phyloP scores from a whole-genome alignment of 805 yeast genomes.

The Kluyveromyces nonfermentans region DNA sequence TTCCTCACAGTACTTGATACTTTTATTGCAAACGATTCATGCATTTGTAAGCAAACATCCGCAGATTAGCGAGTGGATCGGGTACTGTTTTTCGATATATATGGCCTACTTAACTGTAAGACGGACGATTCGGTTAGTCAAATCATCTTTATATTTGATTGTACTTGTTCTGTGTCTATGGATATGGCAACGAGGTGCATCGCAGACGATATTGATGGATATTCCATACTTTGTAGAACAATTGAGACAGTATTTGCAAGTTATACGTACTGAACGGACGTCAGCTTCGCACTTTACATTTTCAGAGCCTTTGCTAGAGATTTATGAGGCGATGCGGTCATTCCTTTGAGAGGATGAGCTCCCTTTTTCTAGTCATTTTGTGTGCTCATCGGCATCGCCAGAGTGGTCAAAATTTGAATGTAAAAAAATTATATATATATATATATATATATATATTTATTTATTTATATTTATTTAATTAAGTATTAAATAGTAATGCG shows the following conservation, averaged over 20 bases:
- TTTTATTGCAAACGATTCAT: not conserved
- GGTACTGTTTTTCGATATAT: slow-evolving; percentile 1
- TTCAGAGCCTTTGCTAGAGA: not conserved
- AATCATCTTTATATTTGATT: slow-evolving; percentile 1
- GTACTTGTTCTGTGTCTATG: not conserved
- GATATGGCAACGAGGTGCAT: slow-evolving; percentile 3
- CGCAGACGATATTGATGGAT: slow-evolving; percentile 1
- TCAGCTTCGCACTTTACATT: not conserved
- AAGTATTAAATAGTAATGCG: too few species aligned
- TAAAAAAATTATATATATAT: too few species aligned
- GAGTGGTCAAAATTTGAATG: too few species aligned
- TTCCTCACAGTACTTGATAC: slow-evolving; percentile 1
- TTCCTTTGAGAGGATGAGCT: not conserved
- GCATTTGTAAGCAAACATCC: slow-evolving; percentile 2
- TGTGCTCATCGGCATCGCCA: not conserved
- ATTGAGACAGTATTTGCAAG: not conserved
- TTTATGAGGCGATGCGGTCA: not conserved
- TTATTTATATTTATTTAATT: too few species aligned
- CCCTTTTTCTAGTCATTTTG: not conserved
- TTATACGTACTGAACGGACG: not conserved
- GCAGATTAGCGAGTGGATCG: not conserved
- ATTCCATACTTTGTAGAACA: not conserved
- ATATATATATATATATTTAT: too few species aligned
- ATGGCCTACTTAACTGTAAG: slow-evolving; percentile 1
- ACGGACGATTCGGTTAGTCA: not conserved